Percentiles rank a stretch among this genome's conserved stretches.
Conservation (phyloP, 108 stramenopile genomes). For the Cyclotella kingstonii region DNA sequence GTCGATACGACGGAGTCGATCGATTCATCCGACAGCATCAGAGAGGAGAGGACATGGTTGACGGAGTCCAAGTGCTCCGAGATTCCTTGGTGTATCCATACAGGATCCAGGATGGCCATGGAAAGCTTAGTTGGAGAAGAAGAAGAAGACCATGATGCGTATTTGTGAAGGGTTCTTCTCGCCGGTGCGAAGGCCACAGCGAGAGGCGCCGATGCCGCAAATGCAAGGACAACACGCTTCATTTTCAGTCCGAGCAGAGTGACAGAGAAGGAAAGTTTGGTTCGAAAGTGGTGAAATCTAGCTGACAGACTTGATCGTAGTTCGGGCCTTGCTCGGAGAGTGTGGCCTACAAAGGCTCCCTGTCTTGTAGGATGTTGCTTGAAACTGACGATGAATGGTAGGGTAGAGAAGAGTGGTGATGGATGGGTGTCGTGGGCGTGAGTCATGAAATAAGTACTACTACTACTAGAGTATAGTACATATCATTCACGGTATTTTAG, state of each 20-base stretch:
- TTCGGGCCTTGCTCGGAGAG: no score
- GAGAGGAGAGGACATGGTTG: slow-evolving; percentile 54
- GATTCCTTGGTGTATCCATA: slow-evolving; percentile 45
- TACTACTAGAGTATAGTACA: no score
- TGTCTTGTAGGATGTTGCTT: no score
- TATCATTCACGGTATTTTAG: no score
- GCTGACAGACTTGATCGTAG: no score
- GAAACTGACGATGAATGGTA: no score
- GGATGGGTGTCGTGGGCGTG: no score
- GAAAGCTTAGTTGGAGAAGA: slow-evolving; percentile 44
- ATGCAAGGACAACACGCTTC: slow-evolving; percentile 9
- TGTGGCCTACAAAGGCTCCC: no score
- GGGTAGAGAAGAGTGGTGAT: no score
- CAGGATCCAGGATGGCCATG: slow-evolving; percentile 46
- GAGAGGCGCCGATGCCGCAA: slow-evolving; percentile 16
- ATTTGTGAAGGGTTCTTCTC: not conserved
- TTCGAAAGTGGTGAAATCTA: no score
- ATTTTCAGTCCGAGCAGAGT: not conserved
- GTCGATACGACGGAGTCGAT: slow-evolving; percentile 21
- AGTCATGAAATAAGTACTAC: no score
- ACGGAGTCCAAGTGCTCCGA: slow-evolving; percentile 52
- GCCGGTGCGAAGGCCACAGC: slow-evolving; percentile 58
- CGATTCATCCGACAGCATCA: slow-evolving; percentile 55
- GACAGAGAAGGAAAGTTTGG: no score
- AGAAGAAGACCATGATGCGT: not conserved